A percentile compares a stretch with the other conserved stretches of the same genome.
Evolutionary conservation across 176 grass and related monocot genomes (phyloP).

Genomic region (Triticum urartu): DNA sequence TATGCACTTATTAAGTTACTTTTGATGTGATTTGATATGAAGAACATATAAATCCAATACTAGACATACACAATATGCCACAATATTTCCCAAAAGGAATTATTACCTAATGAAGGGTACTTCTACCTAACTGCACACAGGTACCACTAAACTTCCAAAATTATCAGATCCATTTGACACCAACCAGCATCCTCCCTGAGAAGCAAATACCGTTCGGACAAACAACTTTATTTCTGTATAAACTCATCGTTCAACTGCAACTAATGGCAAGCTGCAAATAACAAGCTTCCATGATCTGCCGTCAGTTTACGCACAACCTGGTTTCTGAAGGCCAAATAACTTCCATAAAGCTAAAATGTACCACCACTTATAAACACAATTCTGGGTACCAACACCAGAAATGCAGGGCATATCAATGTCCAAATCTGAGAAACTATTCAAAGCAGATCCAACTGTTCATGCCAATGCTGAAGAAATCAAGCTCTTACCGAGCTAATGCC

Average conservation of each 20-base stretch:
- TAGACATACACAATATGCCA: no score
- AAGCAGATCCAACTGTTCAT: neutral
- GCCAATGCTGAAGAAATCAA: neutral
- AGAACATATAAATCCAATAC: no score
- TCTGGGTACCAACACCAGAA: neutral
- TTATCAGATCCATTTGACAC: neutral
- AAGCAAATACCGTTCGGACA: neutral
- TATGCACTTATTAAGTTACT: no score
- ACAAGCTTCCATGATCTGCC: neutral
- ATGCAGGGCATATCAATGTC: neutral
- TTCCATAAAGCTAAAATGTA: neutral
- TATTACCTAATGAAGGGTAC: neutral
- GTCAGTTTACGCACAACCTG: neutral
- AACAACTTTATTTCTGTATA: no score
- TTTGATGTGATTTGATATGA: no score
- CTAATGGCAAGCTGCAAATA: neutral
- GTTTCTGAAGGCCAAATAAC: neutral
- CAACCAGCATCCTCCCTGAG: neutral
- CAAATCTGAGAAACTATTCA: neutral
- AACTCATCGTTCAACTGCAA: no score
- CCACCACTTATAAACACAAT: neutral
- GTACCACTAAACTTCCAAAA: neutral
- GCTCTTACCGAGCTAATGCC: conserved; percentile 80
- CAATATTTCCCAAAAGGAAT: no score
- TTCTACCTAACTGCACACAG: neutral